Conservation (phyloP, 116 monocot genomes). For the Papilionanthe hybrid region DNA sequence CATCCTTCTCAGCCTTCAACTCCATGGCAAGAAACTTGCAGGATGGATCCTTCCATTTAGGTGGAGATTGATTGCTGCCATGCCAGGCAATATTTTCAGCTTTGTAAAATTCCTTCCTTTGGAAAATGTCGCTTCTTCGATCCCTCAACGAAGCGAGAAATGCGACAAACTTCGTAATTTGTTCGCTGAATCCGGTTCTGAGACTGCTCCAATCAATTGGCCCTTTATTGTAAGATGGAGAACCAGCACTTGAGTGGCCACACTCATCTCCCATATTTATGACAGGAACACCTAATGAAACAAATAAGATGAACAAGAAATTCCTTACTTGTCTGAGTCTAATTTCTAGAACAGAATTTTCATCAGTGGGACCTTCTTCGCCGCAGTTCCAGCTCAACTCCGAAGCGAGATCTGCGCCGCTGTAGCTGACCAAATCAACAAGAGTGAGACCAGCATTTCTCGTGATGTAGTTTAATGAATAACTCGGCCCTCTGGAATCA, state of each 20-base stretch:
- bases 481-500: conserved; percentile 63
- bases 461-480: conserved; percentile 71
- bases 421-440: conserved; percentile 84
- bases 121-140: conserved; percentile 61
- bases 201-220: conserved; percentile 52
- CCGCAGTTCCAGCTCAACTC: conserved; percentile 94
- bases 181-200: conserved; percentile 38
- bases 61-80: conserved; percentile 57
- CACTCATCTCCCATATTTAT: conserved; percentile 92
- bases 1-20: conserved; percentile 47
- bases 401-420: conserved; percentile 31
- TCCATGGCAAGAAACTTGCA: conserved; percentile 70
- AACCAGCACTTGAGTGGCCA: conserved; percentile 57
- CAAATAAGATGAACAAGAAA: conserved; percentile 74
- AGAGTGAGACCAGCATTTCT: conserved; percentile 73
- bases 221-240: conserved; percentile 30
- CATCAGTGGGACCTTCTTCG: conserved; percentile 54
- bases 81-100: conserved; percentile 71
- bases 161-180: conserved; percentile 56
- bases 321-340: conserved; percentile 74
- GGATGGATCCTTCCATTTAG: conserved; percentile 66
- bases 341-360: conserved; percentile 42
- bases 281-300: conserved; percentile 87
- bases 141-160: conserved; percentile 54
- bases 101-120: conserved; percentile 44